These are phyloP conservation scores for Polytolypa hystricis DNA, from an alignment of 2,329 filamentous ascomycete species.

Conservation along the genomic window DNA sequence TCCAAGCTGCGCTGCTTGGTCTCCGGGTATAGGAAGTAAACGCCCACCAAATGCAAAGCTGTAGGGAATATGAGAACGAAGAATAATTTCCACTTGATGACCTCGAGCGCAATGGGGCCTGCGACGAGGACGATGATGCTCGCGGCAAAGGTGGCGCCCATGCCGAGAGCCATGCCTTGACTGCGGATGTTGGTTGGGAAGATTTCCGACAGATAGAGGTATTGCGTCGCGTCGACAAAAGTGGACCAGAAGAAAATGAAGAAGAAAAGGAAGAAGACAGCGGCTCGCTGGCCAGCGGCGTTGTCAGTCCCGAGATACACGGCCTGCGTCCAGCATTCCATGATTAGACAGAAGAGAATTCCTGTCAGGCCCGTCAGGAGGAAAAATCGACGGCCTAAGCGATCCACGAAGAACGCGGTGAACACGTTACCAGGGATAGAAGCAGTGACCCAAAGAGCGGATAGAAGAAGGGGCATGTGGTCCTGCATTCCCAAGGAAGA, in stretches of 20 bases:
- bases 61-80: slow-evolving; percentile 27
- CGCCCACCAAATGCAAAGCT: slow-evolving; percentile 19
- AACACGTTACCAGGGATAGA: slow-evolving; percentile 31
- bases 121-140: slow-evolving; percentile 26
- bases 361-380: slow-evolving; percentile 28
- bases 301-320: slow-evolving; percentile 25
- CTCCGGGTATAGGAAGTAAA: slow-evolving; percentile 28
- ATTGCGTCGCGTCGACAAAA: slow-evolving; percentile 35
- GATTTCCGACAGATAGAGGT: slow-evolving; percentile 31
- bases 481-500: slow-evolving; percentile 22
- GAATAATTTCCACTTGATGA: slow-evolving; percentile 28
- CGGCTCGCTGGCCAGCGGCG: slow-evolving; percentile 24
- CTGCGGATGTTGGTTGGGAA: slow-evolving; percentile 31
- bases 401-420: slow-evolving; percentile 31
- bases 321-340: slow-evolving; percentile 26
- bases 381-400: slow-evolving; percentile 26
- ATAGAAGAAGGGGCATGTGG: slow-evolving; percentile 28
- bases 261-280: slow-evolving; percentile 32
- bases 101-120: slow-evolving; percentile 23
- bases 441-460: slow-evolving; percentile 28
- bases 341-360: slow-evolving; percentile 22
- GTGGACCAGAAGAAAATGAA: slow-evolving; percentile 31
- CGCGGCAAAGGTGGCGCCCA: slow-evolving; percentile 26
- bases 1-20: slow-evolving; percentile 27
- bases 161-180: slow-evolving; percentile 28